Evolutionary conservation across 176 grass and related monocot species (phyloP), one percentile per base, ranked within the genome.

Genomic region (Avena atlantica): DNA sequence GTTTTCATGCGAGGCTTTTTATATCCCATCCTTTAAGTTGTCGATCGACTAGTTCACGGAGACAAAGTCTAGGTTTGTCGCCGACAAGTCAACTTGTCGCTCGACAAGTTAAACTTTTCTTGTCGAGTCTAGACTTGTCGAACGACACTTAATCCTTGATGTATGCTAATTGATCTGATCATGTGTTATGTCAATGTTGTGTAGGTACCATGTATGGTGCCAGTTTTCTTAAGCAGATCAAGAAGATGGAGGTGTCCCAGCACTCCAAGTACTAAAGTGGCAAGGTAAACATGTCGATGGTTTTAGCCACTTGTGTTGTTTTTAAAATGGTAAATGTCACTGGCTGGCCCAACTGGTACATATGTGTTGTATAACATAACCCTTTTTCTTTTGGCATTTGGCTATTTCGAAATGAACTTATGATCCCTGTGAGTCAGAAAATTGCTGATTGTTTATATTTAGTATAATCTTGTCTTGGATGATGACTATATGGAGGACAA

Each of bases 211-310:
- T 91, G 87, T 93, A 95, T 71, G 93, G 91, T 87, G 93, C 93
- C 62, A 95, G 93, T 89, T 91, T 95, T 86, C 89, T 88, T 69
- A 95, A 95, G 80, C 91, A 95, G 86, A 95, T 95, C 50, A 95
- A 95, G 93, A 95, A 95, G 73, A 95, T 95, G 91, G 93, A 95
- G 80, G 93, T 95, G 60, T 92, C 93, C n/a, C 93, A 95, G 78
- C 93, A 95, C 80, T 89, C 93, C 40, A 95, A 95, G 87, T 95
- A 91, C 67, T 95, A 88, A 95, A 70, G 93, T 47, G 93, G 93
- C 19, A 95, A 95, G 93, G 93, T 95, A 92, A 86, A 67, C 56
- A 5, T 78, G 12, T 12, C 31, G 2, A 78, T 51, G 16, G 7
- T 34, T 34, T 37, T 53, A 53, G 51, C 6, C 9, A 47, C 45